Evolutionary conservation across 2,329 filamentous ascomycete species (phyloP), one percentile per base, ranked within the genome.

Genomic region (Microdochium bolleyi): DNA sequence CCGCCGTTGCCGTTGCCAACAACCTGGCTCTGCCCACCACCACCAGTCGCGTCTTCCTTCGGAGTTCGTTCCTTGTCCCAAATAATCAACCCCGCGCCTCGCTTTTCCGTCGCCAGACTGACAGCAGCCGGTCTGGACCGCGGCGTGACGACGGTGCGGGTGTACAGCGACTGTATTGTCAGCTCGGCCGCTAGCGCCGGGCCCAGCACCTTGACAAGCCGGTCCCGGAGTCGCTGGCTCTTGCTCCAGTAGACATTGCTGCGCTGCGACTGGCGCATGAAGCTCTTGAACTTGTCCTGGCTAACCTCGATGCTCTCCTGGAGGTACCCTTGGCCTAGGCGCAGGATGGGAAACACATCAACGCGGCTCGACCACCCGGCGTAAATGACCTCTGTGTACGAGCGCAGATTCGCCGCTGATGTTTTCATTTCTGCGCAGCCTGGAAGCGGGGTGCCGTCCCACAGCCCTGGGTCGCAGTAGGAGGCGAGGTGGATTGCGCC

Each of bases 61-160:
- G 19, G n/a, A 21, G 9, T 22, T 7, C 41, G 2, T 19, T 46
- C 41, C 41, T 46, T 46, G 37, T 41, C 34, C 49, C 49, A 51
- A 9, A 37, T 37, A 13, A 51, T 24, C 16, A 51, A 21, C 25
- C 49, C 49, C 13, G 49, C 49, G 3, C 32, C 50, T 30, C n/a
- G 4, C 38, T 30, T 41, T 10, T 48, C 37, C 14, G 50, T 46
- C 11, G 50, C 50, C 37, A 51, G 41, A 32, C 50, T 51, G 37
- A 46, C 41, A 22, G 41, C 41, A 22, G 41, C n/a, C 19, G 41
- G 41, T 22, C 13, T 46, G 7, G 41, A 46, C 10, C 41, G 41
- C 19, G 41, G 41, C 7, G 41, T 46, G 41, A 46, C 41, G 9
- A 46, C 41, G 5, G 41, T 22, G 13, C 41, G 41, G 3, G 41